phyloP scores from a whole-genome alignment of 2,329 filamentous ascomycete genomes.

The Colletotrichum chlorophyti region DNA sequence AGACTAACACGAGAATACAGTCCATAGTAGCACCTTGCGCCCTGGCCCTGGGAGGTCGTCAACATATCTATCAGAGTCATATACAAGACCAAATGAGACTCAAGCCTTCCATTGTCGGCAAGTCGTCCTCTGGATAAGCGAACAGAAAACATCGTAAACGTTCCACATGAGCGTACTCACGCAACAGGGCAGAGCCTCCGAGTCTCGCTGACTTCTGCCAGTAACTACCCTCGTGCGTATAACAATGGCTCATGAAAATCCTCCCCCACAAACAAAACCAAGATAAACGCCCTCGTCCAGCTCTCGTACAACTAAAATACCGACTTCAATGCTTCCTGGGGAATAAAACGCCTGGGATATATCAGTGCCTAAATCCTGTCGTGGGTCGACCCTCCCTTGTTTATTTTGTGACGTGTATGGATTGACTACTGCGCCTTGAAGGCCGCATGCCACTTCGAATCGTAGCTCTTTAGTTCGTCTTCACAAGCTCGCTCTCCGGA shows the following conservation, averaged over 20 bases:
- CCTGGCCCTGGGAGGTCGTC: neutral
- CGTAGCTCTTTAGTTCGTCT: conserved; percentile 67
- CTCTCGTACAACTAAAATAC: conserved; percentile 21
- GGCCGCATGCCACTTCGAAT: conserved; percentile 52
- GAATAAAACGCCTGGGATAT: conserved; percentile 23
- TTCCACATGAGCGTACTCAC: conserved; percentile 8
- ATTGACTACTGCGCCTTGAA: conserved; percentile 50
- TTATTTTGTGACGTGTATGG: conserved; percentile 43
- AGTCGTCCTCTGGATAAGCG: conserved; percentile 8
- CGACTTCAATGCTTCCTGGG: conserved; percentile 14
- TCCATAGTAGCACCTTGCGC: conserved; percentile 12
- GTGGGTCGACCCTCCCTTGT: neutral
- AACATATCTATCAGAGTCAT: conserved; percentile 13
- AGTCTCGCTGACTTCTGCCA: neutral
- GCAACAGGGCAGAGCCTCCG: conserved; percentile 4
- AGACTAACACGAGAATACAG: neutral
- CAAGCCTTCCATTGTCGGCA: conserved; percentile 1
- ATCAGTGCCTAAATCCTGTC: neutral
- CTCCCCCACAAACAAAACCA: conserved; percentile 6
- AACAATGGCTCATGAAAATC: conserved; percentile 10
- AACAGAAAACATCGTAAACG: conserved; percentile 3
- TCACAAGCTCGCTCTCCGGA: conserved; percentile 68
- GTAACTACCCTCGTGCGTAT: conserved; percentile 4
- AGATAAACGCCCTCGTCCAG: conserved; percentile 27
- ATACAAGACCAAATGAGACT: conserved; percentile 11